Conservation (phyloP, 257 asterid species). For the Primulina huaijiensis region DNA sequence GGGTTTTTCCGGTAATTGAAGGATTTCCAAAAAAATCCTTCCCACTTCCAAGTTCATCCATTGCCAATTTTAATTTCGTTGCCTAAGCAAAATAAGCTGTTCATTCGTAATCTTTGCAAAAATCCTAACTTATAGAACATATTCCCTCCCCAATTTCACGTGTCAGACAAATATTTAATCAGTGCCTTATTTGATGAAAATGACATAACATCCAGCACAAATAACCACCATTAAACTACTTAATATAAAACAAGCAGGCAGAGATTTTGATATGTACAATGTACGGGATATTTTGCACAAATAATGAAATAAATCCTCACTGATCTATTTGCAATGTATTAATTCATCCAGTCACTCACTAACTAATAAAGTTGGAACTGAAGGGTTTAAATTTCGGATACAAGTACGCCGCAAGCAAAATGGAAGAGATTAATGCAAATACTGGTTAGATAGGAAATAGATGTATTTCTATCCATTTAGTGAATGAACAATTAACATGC, state of each 20-base stretch:
- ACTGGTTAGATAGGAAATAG: no score
- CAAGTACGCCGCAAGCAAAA: no score
- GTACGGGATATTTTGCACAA: not conserved
- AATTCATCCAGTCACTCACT: not conserved
- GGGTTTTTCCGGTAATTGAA: conserved; percentile 9
- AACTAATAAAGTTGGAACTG: not conserved
- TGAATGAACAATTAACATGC: no score
- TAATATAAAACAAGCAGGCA: conserved; percentile 2
- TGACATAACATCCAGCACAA: not conserved
- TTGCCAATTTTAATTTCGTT: no score
- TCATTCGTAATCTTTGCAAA: not conserved
- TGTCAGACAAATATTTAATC: not conserved
- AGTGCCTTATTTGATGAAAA: not conserved
- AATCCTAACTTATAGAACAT: not conserved
- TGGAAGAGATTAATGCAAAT: no score
- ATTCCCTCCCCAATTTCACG: not conserved
- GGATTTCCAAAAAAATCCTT: conserved; percentile 8
- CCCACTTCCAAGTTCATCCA: not conserved
- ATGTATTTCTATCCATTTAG: no score
- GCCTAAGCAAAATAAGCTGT: not conserved
- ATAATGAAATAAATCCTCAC: not conserved
- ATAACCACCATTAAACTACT: not conserved
- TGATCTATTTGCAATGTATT: not conserved
- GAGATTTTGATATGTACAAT: not conserved
- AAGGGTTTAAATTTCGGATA: not conserved